Percentiles rank a stretch among this genome's conserved stretches.
Conservation (phyloP, 345 rosid species). For the Gossypium herbaceum region DNA sequence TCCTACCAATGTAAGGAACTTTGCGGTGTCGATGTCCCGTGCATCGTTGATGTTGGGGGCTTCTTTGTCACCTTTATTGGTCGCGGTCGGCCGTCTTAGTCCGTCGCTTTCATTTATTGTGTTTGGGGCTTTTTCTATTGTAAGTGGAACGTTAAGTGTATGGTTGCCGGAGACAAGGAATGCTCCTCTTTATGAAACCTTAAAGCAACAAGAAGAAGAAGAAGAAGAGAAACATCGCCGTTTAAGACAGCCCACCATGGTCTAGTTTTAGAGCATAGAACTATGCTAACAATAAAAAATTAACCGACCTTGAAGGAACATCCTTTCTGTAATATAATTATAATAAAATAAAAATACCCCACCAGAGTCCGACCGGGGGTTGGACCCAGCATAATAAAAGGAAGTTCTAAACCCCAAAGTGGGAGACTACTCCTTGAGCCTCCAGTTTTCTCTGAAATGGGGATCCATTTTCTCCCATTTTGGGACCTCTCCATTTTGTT, state of each 20-base stretch:
- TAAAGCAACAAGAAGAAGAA: constrained; percentile 43
- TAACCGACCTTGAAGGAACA: too few species aligned
- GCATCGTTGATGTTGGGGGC: constrained; percentile 72
- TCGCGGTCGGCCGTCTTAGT: constrained; percentile 50
- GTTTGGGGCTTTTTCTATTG: constrained; percentile 45
- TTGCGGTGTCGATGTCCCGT: constrained; percentile 51
- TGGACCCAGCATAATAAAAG: too few species aligned
- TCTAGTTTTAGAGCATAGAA: constrained; percentile 20
- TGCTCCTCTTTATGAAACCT: constrained; percentile 64
- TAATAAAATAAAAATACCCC: too few species aligned
- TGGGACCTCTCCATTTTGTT: too few species aligned
- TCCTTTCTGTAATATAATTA: too few species aligned
- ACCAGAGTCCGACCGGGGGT: too few species aligned
- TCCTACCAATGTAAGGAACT: constrained; percentile 68
- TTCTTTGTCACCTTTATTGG: constrained; percentile 59
- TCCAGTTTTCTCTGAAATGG: too few species aligned
- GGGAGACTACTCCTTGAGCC: too few species aligned
- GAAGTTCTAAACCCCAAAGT: too few species aligned
- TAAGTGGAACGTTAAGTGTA: constrained; percentile 48
- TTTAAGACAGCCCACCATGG: constrained; percentile 6
- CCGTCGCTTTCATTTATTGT: constrained; percentile 52
- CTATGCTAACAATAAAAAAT: neutral
- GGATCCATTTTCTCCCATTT: too few species aligned
- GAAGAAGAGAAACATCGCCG: constrained; percentile 24
- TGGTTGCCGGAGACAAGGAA: constrained; percentile 64